Evolutionary conservation across 2,329 filamentous ascomycete species (phyloP), one percentile per base, ranked within the genome.

Genomic region (Incumbomyces lentus): DNA sequence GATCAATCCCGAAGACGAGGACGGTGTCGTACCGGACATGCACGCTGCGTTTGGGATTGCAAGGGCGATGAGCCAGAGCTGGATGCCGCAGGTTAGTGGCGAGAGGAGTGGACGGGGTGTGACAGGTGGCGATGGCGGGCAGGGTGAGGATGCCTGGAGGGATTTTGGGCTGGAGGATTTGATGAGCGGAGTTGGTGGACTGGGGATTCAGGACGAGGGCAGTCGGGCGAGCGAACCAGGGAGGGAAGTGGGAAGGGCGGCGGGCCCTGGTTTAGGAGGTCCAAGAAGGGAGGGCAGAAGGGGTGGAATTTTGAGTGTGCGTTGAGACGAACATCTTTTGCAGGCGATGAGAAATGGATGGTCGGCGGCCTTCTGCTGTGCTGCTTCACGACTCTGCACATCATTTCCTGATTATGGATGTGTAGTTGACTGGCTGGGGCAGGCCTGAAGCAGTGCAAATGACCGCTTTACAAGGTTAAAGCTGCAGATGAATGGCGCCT

Each of bases 41-140:
- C 79, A 82, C 61, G 79, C 79, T 0, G 79, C 78, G 2, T 82
- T 81, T 62, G 79, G 79, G 1, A 82, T 82, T 49, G 71, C 76
- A 59, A 66, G 78, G 35, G 79, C 78, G 0, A 79, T 78, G 57
- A 40, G 68, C 68, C 49, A 64, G 68, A 40, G 74, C 76, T 61
- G 66, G 68, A 50, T 53, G 46, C 46, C 47, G 41, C 31, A 54
- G 55, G 39, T 39, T 46, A 58, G 43, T 57, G 50, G 58, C 55
- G 51, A 52, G 47, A 53, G 49, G 58, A 47, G 48, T 37, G 44
- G 49, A 46, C 35, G 53, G 49, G 14, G 46, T 32, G 43, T 37
- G 55, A 45, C 14, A 50, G 52, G 40, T 45, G 49, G 50, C 49
- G 47, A 11, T 40, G 51, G 55, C 17, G 42, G 48, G 29, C 32